Conservation (phyloP, 2,329 filamentous ascomycete genomes). For the Phyllosticta ampelicida region DNA sequence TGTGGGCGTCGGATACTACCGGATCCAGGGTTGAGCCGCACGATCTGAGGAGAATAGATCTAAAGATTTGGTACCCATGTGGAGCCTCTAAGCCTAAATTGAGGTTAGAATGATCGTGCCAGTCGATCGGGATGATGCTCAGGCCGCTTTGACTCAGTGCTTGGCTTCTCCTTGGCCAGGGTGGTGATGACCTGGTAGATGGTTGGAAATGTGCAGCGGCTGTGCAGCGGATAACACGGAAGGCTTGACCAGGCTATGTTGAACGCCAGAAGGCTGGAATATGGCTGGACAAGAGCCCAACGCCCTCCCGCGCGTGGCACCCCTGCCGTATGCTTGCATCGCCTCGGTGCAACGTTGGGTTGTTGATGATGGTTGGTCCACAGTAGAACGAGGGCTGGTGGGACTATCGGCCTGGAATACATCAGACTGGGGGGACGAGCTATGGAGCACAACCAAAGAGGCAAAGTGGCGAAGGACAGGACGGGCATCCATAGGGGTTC, state of each 20-base stretch:
- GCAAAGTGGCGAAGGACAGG: background rate
- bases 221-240: background rate
- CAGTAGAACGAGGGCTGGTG: background rate
- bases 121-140: background rate
- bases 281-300: background rate
- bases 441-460: background rate
- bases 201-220: background rate
- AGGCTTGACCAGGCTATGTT: background rate
- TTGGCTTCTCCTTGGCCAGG: background rate
- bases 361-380: background rate
- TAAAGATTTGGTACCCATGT: background rate
- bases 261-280: background rate
- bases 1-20: background rate
- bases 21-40: background rate
- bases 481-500: too few relatives aligned
- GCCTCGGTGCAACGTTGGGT: slow-evolving; percentile 3
- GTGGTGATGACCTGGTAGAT: background rate
- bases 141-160: background rate
- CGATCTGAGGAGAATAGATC: background rate
- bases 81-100: background rate
- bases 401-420: background rate
- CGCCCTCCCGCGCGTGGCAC: slow-evolving; percentile 5
- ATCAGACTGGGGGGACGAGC: background rate
- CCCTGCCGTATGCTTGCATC: slow-evolving; percentile 3
- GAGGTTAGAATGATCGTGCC: background rate